phyloP scores from a whole-genome alignment of 257 asterid genomes.

The Fraxinus quadrangulata region DNA sequence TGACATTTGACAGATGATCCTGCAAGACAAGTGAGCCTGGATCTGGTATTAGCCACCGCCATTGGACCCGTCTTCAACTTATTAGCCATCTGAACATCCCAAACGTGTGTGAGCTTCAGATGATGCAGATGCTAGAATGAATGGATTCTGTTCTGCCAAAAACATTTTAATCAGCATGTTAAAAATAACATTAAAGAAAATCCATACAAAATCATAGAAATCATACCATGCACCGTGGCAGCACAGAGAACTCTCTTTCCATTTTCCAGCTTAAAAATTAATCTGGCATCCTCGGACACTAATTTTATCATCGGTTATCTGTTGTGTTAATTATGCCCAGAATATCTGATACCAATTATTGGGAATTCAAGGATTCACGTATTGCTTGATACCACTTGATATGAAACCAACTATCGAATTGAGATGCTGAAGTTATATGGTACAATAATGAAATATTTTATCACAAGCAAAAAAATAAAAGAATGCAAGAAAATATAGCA shows the following conservation, averaged over 20 bases:
- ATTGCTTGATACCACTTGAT: too few species aligned
- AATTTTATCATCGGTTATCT: conserved; percentile 61
- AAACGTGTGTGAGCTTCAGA: too few species aligned
- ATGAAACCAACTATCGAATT: too few species aligned
- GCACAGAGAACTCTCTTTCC: conserved; percentile 71
- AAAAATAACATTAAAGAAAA: background rate
- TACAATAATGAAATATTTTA: too few species aligned
- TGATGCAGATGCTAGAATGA: too few species aligned
- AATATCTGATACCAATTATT: too few species aligned
- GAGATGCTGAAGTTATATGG: too few species aligned
- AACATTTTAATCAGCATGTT: conserved; percentile 14
- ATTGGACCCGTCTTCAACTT: conserved; percentile 55
- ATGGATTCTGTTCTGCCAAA: conserved; percentile 63
- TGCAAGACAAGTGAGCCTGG: conserved; percentile 92
- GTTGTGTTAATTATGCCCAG: too few species aligned
- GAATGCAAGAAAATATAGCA: too few species aligned
- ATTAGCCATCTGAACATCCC: conserved; percentile 56
- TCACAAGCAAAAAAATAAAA: too few species aligned
- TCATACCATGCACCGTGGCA: conserved; percentile 59
- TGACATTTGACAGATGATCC: conserved; percentile 79
- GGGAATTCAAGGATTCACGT: too few species aligned
- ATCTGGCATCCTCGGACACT: conserved; percentile 68
- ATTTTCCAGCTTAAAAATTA: conserved; percentile 53
- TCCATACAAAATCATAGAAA: background rate
- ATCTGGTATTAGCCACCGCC: conserved; percentile 70